These are phyloP conservation scores for Malus sieversii DNA, from an alignment of 306 rosid species.

Conservation along the genomic window DNA sequence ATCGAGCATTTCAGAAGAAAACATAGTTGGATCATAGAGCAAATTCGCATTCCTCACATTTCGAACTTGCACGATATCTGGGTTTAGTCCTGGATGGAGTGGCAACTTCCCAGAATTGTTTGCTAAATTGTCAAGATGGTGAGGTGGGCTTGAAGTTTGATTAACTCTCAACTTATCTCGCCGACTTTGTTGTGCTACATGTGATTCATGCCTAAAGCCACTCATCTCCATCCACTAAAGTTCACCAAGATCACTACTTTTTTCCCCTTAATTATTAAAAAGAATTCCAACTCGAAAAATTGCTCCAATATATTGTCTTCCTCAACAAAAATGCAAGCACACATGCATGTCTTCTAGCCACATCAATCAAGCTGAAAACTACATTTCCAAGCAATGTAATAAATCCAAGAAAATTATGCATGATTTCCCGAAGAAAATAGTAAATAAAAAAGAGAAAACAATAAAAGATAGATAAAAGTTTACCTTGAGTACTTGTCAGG, in stretches of 20 bases:
- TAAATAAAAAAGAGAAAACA: neutral
- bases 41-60: constrained; percentile 43
- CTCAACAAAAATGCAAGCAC: neutral
- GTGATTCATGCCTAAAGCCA: constrained; percentile 54
- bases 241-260: neutral
- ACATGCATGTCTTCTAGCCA: neutral
- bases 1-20: constrained; percentile 39
- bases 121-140: constrained; percentile 14
- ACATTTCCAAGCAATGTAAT: neutral
- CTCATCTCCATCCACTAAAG: constrained; percentile 44
- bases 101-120: constrained; percentile 24
- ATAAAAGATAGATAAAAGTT: neutral
- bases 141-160: constrained; percentile 10
- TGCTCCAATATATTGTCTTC: neutral
- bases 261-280: neutral
- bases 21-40: constrained; percentile 40
- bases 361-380: neutral
- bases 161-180: constrained; percentile 72
- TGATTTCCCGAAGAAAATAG: neutral
- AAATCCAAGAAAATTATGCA: neutral
- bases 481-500: neutral
- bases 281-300: neutral
- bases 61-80: constrained; percentile 47
- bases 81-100: constrained; percentile 22
- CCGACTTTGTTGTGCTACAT: constrained; percentile 84